Percentiles rank a stretch among this genome's conserved stretches.
Conservation (phyloP, 305 asterid species). For the Euphrasia arctica region DNA sequence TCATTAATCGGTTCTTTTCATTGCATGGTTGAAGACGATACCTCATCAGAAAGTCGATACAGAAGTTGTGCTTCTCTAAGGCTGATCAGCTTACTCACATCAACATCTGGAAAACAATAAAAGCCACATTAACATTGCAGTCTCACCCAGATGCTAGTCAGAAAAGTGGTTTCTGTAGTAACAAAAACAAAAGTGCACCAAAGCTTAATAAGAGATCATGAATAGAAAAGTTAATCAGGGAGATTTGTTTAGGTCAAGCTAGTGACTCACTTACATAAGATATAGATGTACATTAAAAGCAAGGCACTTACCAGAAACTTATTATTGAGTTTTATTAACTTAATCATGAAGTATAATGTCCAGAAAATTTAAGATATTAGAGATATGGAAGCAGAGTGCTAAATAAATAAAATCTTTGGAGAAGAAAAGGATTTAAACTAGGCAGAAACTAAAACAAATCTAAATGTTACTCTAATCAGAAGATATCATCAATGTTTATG, state of each 20-base stretch:
- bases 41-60: slow-evolving; percentile 92
- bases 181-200: slow-evolving; percentile 6
- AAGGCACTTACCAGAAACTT: slow-evolving; percentile 22
- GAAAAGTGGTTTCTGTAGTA: slow-evolving; percentile 8
- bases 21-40: slow-evolving; percentile 33
- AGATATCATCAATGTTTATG: slow-evolving; percentile 12
- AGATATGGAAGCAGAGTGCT: slow-evolving; percentile 6
- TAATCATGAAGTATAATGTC: slow-evolving; percentile 20
- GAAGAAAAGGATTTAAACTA: slow-evolving; percentile 4
- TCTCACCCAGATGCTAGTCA: slow-evolving; percentile 20
- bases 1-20: slow-evolving; percentile 4
- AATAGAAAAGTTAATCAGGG: slow-evolving; percentile 6
- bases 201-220: slow-evolving; percentile 15
- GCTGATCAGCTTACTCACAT: slow-evolving; percentile 63
- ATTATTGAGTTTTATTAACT: slow-evolving; percentile 10
- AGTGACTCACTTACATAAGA: background rate
- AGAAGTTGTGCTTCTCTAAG: slow-evolving; percentile 87
- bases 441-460: slow-evolving; percentile 20
- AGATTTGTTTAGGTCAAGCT: slow-evolving; percentile 9
- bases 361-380: slow-evolving; percentile 8
- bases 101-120: slow-evolving; percentile 55
- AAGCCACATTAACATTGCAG: slow-evolving; percentile 26
- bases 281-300: slow-evolving; percentile 15
- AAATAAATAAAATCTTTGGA: slow-evolving; percentile 2
- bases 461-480: slow-evolving; percentile 13